These are phyloP conservation scores for Nannochloris sp. DNA, from an alignment of 139 green algal genomes.

Conservation along the genomic window DNA sequence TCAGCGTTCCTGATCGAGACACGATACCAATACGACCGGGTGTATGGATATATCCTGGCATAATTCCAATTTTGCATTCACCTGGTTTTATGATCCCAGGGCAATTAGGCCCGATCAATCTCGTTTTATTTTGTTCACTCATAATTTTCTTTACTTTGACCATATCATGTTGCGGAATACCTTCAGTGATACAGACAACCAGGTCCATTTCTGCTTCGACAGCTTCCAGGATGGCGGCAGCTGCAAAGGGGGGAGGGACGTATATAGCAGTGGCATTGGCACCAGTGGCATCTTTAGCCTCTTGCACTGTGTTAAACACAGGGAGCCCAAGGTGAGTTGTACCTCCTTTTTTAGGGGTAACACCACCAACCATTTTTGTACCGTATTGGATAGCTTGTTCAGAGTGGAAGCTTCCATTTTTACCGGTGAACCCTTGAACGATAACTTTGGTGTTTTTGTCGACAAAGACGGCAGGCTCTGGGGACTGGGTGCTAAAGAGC, in stretches of 20 bases:
- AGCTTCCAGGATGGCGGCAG: slow-evolving; percentile 88
- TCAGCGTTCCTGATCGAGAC: slow-evolving; percentile 93
- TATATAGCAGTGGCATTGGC: slow-evolving; percentile 89
- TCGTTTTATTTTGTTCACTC: slow-evolving; percentile 76
- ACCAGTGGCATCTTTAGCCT: slow-evolving; percentile 76
- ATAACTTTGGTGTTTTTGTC: slow-evolving; percentile 94
- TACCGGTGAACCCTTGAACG: slow-evolving; percentile 92
- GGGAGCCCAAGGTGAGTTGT: slow-evolving; percentile 90
- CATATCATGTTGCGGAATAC: slow-evolving; percentile 71
- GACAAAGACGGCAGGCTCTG: slow-evolving; percentile 88
- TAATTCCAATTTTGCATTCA: slow-evolving; percentile 99
- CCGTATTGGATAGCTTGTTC: slow-evolving; percentile 97
- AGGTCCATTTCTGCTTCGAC: slow-evolving; percentile 92
- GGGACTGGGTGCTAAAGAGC: slow-evolving; percentile 17
- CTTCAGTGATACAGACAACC: slow-evolving; percentile 98
- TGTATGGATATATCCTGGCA: slow-evolving; percentile 98
- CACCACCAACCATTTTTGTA: slow-evolving; percentile 96
- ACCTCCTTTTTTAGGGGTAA: slow-evolving; percentile 95
- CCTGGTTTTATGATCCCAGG: slow-evolving; percentile 97
- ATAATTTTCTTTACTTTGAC: slow-evolving; percentile 85
- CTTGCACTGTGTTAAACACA: slow-evolving; percentile 85
- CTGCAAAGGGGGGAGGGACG: slow-evolving; percentile 91
- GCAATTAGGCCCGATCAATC: slow-evolving; percentile 98
- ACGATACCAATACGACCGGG: slow-evolving; percentile 92
- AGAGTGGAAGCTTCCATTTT: slow-evolving; percentile 97